Evolutionary conservation across 192 early-diverging fungal genomes (phyloP).

Genomic region (Kickxella alabastrina): DNA sequence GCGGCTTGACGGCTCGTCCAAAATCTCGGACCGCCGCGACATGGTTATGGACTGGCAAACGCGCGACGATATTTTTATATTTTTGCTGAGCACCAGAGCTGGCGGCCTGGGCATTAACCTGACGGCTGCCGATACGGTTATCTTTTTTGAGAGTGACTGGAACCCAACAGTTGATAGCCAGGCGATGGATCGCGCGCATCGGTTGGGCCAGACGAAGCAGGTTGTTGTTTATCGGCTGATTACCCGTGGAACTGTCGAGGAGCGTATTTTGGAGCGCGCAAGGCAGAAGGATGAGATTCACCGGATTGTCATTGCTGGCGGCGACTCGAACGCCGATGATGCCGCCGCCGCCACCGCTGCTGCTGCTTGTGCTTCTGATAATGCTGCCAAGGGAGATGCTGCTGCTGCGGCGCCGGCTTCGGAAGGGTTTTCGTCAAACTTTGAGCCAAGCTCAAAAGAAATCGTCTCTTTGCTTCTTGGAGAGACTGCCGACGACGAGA

Average conservation of each 20-base stretch:
- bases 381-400: constrained; percentile 5
- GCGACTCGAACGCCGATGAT: too few relatives aligned
- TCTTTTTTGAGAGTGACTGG: constrained; percentile 87
- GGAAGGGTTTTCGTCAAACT: constrained; percentile 37
- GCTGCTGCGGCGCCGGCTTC: constrained; percentile 6
- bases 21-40: constrained; percentile 81
- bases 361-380: constrained; percentile 31
- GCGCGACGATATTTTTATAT: constrained; percentile 77
- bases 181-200: constrained; percentile 86
- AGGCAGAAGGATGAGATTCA: constrained; percentile 92
- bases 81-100: constrained; percentile 77
- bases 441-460: constrained; percentile 86
- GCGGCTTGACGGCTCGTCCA: constrained; percentile 83
- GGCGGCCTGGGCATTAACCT: constrained; percentile 88
- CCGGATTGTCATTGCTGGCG: constrained; percentile 90
- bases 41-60: constrained; percentile 95
- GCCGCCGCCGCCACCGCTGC: too few relatives aligned
- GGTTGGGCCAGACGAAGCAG: constrained; percentile 79
- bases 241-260: constrained; percentile 79
- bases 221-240: constrained; percentile 81
- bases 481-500: constrained; percentile 54
- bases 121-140: constrained; percentile 85
- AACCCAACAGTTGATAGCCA: constrained; percentile 90
- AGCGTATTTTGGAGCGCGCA: constrained; percentile 73
- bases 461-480: constrained; percentile 81